phyloP scores from a whole-genome alignment of 805 yeast species.

The Candida takata region DNA sequence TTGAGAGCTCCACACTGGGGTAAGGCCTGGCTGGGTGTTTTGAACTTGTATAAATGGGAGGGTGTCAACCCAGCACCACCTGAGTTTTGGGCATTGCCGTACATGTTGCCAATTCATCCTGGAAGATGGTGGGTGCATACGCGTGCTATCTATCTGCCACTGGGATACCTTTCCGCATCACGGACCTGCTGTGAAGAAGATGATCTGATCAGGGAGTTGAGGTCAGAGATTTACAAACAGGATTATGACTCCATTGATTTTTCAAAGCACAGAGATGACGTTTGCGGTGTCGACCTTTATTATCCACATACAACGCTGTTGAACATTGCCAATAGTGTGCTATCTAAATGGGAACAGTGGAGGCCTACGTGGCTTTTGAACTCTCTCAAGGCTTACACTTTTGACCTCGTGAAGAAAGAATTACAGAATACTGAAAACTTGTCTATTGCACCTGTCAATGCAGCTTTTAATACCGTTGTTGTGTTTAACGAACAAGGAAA shows the following conservation, averaged over 20 bases:
- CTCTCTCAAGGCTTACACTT: constrained; percentile 43
- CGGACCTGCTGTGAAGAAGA: constrained; percentile 50
- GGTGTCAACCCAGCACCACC: constrained; percentile 99
- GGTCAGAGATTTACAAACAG: constrained; percentile 69
- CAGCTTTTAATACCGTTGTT: constrained; percentile 75
- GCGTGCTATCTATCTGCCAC: constrained; percentile 80
- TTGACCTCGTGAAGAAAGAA: constrained; percentile 67
- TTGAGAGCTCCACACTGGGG: constrained; percentile 95
- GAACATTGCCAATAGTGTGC: constrained; percentile 49
- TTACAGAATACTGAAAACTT: constrained; percentile 69
- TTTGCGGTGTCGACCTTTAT: constrained; percentile 87
- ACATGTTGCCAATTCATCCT: constrained; percentile 78
- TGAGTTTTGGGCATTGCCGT: constrained; percentile 86
- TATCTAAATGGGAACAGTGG: constrained; percentile 61
- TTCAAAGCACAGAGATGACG: constrained; percentile 63
- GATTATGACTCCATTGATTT: constrained; percentile 61
- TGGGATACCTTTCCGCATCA: constrained; percentile 70
- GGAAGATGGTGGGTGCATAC: constrained; percentile 99
- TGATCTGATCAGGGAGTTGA: constrained; percentile 55
- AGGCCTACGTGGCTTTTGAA: constrained; percentile 71
- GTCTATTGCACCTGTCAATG: constrained; percentile 91
- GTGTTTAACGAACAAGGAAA: constrained; percentile 68
- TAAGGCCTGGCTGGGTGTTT: constrained; percentile 77
- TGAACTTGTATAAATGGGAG: constrained; percentile 85
- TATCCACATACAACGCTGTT: constrained; percentile 80